Conservation (phyloP, 78 protist species). For the Salpingoeca rosetta region DNA sequence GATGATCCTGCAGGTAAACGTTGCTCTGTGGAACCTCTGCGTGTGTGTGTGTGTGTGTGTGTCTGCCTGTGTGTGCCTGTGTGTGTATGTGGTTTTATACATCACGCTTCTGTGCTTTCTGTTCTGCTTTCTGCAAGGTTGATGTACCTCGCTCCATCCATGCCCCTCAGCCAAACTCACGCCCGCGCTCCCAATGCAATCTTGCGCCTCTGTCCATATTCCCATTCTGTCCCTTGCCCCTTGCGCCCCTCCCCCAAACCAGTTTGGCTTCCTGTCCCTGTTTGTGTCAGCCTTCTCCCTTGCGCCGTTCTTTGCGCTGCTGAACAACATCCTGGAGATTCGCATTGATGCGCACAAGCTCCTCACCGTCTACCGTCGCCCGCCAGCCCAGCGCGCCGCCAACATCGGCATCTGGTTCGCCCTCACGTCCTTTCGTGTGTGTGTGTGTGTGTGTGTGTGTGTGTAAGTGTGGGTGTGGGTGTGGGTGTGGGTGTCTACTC, state of each 20-base stretch:
- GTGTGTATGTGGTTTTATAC: not conserved
- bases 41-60: too few species aligned
- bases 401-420: not conserved
- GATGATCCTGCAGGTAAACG: not conserved
- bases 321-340: slow-evolving; percentile 58
- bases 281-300: slow-evolving; percentile 55
- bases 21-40: not conserved
- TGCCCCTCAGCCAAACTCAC: too few species aligned
- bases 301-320: slow-evolving; percentile 45
- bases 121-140: not conserved
- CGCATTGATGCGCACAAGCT: slow-evolving; percentile 50
- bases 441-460: too few species aligned
- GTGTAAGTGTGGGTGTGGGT: too few species aligned
- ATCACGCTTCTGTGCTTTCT: not conserved
- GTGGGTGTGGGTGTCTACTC: too few species aligned
- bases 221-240: too few species aligned
- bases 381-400: not conserved
- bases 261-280: slow-evolving; percentile 44
- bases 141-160: too few species aligned
- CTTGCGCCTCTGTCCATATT: too few species aligned
- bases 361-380: slow-evolving; percentile 14
- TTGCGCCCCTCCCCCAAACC: too few species aligned
- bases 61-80: too few species aligned
- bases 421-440: not conserved
- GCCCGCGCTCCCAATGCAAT: too few species aligned